Base-by-base conservation (phyloP, 2,329 filamentous ascomycete species). In the Diaporthe caulivora region DNA sequence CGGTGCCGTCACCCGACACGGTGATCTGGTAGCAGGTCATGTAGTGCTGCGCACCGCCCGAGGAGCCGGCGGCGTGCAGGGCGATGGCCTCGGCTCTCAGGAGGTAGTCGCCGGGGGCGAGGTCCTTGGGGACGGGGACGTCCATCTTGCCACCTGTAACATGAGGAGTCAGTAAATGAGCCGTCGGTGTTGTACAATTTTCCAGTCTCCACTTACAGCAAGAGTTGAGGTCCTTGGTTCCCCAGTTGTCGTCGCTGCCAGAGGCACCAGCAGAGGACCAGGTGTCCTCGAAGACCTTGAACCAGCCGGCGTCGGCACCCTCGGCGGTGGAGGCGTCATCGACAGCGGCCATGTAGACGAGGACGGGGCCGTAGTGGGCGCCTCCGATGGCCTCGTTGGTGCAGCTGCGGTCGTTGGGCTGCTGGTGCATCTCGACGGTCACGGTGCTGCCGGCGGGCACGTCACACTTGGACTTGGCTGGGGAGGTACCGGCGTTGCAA, bases 401-500 rank as follows among this genome's bases (percentile, higher is more conserved):
- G 78, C 86, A 88, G 57, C 79, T 80, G 31, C 87, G 83, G 79
- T 84, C 82, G 65, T 79, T 79, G 62, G 80, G 80, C 78, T 85
- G 83, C 78, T 86, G 81, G 77, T 91, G 88, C 87, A 91, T 90
- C 80, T 90, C 89, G 34, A 74, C 53, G 0, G 88, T 89, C 18
- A 90, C 84, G 0, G 82, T 86, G 10, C 81, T 81, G 3, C 88
- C 87, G 4, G 86, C 86, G 34, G 80, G 79, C 42, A 88, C 86
- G 24, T 82, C 78, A 77, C 87, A 89, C 76, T 87, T 86, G 24
- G 80, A 81, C 2, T 80, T 72, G 6, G 83, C 81, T 15, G 80
- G 79, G 15, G 73, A 77, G 4, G 78, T 79, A 44, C 83, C 82
- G 21, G 80, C 82, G 72, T 88, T 88, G 78, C 87, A 89, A 51